Conservation (phyloP, 257 asterid genomes). For the Orobanche coerulescens region DNA sequence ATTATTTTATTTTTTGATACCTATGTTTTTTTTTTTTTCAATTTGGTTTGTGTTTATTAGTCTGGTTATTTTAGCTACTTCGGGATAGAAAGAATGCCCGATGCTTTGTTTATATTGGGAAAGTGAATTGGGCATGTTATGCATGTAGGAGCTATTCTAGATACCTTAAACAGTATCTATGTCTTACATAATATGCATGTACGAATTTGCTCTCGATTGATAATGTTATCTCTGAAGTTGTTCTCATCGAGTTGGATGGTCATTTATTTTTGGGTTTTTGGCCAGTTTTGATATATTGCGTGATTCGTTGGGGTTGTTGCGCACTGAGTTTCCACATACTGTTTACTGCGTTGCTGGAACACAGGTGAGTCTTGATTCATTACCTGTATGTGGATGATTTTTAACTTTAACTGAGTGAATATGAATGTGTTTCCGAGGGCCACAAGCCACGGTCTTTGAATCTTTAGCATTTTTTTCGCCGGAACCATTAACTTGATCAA, state of each 20-base stretch:
- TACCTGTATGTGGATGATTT: background rate
- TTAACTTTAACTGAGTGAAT: background rate
- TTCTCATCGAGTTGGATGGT: background rate
- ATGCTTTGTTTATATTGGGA: background rate
- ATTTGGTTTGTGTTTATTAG: background rate
- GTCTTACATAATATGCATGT: background rate
- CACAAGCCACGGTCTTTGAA: background rate
- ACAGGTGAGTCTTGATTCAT: slow-evolving; percentile 43
- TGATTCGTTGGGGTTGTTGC: slow-evolving; percentile 77
- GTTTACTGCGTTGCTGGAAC: slow-evolving; percentile 80
- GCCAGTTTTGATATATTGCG: slow-evolving; percentile 80
- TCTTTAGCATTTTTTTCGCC: background rate
- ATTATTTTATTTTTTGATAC: no score
- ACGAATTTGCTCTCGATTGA: background rate
- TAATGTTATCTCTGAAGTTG: background rate
- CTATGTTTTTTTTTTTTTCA: no score
- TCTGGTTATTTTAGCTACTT: background rate
- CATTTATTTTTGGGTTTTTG: slow-evolving; percentile 24
- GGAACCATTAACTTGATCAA: background rate
- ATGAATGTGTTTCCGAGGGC: background rate
- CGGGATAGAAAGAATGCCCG: background rate
- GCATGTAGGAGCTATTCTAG: background rate
- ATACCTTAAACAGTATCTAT: background rate
- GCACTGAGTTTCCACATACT: slow-evolving; percentile 85
- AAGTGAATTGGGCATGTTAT: slow-evolving; percentile 5